phyloP scores from a whole-genome alignment of 2,329 filamentous ascomycete genomes.

The Aspergillus puulaauensis region DNA sequence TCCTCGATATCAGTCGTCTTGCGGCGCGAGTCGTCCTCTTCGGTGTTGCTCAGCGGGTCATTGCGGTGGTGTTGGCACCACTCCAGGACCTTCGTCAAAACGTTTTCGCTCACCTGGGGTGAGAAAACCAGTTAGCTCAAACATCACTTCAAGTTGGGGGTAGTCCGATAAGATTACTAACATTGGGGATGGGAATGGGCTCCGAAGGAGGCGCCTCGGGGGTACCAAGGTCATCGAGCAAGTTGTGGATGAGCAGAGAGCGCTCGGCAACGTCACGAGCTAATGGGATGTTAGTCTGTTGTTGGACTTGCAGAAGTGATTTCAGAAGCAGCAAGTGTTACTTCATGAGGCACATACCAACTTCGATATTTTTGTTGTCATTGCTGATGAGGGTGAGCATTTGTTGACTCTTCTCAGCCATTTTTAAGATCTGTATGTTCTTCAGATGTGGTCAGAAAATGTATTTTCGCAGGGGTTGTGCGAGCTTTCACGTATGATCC shows the following conservation, averaged over 20 bases:
- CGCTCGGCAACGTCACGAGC: constrained; percentile 85
- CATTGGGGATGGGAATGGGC: constrained; percentile 70
- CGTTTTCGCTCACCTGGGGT: constrained; percentile 80
- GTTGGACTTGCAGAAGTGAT: neutral
- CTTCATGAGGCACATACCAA: constrained; percentile 45
- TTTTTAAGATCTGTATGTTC: constrained; percentile 1
- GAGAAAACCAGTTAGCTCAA: neutral
- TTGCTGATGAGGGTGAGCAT: constrained; percentile 17
- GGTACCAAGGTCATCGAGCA: constrained; percentile 89
- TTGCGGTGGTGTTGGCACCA: constrained; percentile 96
- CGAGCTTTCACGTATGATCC: neutral
- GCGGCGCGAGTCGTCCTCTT: constrained; percentile 92
- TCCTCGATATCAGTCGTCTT: constrained; percentile 99
- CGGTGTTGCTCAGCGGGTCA: constrained; percentile 76
- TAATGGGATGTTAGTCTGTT: constrained; percentile 31
- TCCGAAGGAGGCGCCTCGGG: constrained; percentile 32
- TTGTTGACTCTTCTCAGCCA: constrained; percentile 4
- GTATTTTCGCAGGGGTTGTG: neutral
- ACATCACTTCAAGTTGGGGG: neutral
- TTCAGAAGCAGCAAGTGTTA: neutral
- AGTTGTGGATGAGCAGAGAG: constrained; percentile 95
- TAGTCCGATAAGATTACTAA: constrained; percentile 20
- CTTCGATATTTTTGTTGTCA: constrained; percentile 41
- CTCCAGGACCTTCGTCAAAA: constrained; percentile 93
- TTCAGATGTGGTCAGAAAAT: neutral